Conservation (phyloP, 345 rosid genomes). For the Raphanus raphanistrum region DNA sequence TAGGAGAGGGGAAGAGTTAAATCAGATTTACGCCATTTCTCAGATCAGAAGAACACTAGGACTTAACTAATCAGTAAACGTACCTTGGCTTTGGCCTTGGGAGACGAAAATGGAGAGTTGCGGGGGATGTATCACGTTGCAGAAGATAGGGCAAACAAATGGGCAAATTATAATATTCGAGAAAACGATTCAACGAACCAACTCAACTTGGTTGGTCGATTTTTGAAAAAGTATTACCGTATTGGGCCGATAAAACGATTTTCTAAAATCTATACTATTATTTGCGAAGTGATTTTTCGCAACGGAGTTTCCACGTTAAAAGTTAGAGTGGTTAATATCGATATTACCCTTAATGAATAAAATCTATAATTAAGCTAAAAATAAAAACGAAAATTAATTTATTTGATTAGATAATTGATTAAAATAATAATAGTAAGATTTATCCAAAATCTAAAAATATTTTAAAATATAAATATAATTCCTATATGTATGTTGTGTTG, state of each 20-base stretch:
- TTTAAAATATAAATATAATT: no score
- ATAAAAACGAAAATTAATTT: no score
- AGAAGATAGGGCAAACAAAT: conserved; percentile 19
- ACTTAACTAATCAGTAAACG: conserved; percentile 6
- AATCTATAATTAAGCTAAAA: no score
- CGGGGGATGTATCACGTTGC: conserved; percentile 22
- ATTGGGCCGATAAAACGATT: neutral
- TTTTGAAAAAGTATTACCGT: conserved; percentile 20
- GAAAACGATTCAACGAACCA: conserved; percentile 12
- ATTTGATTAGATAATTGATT: no score
- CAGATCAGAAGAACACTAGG: neutral
- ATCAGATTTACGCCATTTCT: conserved; percentile 1
- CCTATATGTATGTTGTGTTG: no score
- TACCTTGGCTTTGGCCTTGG: neutral
- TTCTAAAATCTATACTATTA: no score
- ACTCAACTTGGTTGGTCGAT: conserved; percentile 8
- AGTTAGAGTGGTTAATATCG: no score
- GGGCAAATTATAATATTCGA: neutral
- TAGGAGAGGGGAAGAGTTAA: neutral
- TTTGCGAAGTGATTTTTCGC: no score
- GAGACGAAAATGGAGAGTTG: conserved; percentile 22
- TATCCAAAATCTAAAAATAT: no score
- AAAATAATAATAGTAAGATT: no score
- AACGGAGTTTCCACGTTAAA: no score
- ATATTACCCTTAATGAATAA: no score